Conservation (phyloP, 306 rosid species). For the Castanospermum australe region DNA sequence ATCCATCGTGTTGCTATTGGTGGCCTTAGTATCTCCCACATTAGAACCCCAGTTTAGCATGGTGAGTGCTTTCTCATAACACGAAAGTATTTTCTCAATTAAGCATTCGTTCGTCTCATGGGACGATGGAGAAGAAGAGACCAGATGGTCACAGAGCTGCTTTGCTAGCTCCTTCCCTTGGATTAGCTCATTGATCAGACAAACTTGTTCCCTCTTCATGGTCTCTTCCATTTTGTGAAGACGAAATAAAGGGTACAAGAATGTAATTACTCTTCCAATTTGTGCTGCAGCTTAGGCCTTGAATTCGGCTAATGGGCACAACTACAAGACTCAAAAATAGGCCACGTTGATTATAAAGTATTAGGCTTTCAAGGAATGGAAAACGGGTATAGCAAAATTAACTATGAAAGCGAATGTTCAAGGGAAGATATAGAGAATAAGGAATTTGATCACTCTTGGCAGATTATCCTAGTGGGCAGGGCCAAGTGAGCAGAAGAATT, state of each 20-base stretch:
- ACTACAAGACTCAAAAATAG: too few relatives aligned
- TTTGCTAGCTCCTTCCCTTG: slow-evolving; percentile 69
- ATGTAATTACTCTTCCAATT: not conserved
- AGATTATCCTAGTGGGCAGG: not conserved
- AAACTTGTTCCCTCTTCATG: slow-evolving; percentile 33
- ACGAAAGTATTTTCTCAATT: slow-evolving; percentile 48
- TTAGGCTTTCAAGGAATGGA: not conserved
- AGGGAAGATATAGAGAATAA: not conserved
- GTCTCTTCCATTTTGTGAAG: slow-evolving; percentile 34
- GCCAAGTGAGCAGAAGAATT: not conserved
- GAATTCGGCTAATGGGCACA: not conserved
- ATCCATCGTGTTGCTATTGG: slow-evolving; percentile 28
- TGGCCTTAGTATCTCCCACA: slow-evolving; percentile 23
- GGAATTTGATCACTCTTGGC: not conserved
- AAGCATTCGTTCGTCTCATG: slow-evolving; percentile 40
- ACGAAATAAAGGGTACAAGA: not conserved
- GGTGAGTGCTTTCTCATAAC: slow-evolving; percentile 58
- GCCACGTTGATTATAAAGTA: too few relatives aligned
- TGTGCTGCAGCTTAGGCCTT: not conserved
- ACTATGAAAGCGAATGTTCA: not conserved
- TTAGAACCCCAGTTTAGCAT: slow-evolving; percentile 26
- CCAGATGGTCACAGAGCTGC: slow-evolving; percentile 41
- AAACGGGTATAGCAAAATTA: not conserved
- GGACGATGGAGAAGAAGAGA: slow-evolving; percentile 45
- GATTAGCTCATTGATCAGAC: slow-evolving; percentile 47